A percentile compares a stretch with the other conserved stretches of the same genome.
These are phyloP conservation scores for Darksidea phi DNA, from an alignment of 495 filamentous ascomycete genomes.

Conservation along the genomic window DNA sequence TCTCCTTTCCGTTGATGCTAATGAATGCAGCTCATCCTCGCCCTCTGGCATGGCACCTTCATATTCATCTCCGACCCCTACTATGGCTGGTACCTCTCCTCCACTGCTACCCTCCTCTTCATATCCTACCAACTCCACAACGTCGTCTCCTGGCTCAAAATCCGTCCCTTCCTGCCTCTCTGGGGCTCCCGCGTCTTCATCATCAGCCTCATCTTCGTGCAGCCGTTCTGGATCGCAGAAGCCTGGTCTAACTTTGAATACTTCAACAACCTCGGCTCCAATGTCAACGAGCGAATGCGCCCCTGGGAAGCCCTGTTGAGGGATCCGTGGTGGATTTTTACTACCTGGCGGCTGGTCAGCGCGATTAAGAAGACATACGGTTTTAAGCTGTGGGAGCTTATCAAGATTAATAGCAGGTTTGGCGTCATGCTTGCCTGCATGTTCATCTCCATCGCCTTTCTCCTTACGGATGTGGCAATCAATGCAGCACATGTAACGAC, in stretches of 20 bases:
- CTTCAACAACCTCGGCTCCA: slow-evolving; percentile 28
- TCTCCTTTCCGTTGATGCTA: too few species aligned
- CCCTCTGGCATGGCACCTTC: slow-evolving; percentile 30
- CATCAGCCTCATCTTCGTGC: slow-evolving; percentile 13
- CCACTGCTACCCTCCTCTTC: slow-evolving; percentile 32
- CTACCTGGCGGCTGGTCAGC: slow-evolving; percentile 23
- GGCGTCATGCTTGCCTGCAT: slow-evolving; percentile 33
- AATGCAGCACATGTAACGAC: slow-evolving; percentile 14
- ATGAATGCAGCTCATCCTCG: slow-evolving; percentile 28
- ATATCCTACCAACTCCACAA: slow-evolving; percentile 33
- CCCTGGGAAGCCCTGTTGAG: slow-evolving; percentile 27
- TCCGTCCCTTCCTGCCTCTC: slow-evolving; percentile 30
- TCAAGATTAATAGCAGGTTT: slow-evolving; percentile 26
- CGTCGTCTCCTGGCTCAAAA: slow-evolving; percentile 35
- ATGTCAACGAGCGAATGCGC: slow-evolving; percentile 13
- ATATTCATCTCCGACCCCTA: slow-evolving; percentile 25
- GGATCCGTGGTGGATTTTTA: slow-evolving; percentile 38
- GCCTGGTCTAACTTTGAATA: slow-evolving; percentile 32
- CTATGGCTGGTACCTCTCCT: slow-evolving; percentile 34
- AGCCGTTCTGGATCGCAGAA: slow-evolving; percentile 30
- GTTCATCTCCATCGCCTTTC: slow-evolving; percentile 27
- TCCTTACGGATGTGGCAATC: slow-evolving; percentile 27
- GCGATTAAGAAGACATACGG: slow-evolving; percentile 22
- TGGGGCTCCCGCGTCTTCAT: slow-evolving; percentile 28
- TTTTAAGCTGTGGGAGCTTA: slow-evolving; percentile 16